Conservation (phyloP, 2,329 filamentous ascomycete genomes). For the Chrysoporthe cubensis region DNA sequence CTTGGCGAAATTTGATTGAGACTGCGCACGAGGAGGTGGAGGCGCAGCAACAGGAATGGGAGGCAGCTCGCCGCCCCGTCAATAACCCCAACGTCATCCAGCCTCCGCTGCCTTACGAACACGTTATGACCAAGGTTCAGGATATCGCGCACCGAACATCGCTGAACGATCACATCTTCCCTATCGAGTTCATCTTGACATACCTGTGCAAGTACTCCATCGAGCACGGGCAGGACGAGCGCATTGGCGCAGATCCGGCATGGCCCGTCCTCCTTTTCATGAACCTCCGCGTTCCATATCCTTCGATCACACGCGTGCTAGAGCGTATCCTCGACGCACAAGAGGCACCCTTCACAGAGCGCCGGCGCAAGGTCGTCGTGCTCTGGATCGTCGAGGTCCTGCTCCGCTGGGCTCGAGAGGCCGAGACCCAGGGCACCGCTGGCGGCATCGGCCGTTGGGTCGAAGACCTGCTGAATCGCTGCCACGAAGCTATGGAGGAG, state of each 20-base stretch:
- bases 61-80: slow-evolving; percentile 46
- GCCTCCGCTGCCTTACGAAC: slow-evolving; percentile 68
- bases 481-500: slow-evolving; percentile 22
- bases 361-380: slow-evolving; percentile 53
- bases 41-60: slow-evolving; percentile 41
- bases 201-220: slow-evolving; percentile 66
- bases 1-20: slow-evolving; percentile 83
- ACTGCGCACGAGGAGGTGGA: slow-evolving; percentile 64
- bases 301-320: slow-evolving; percentile 59
- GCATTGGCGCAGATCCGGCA: slow-evolving; percentile 58
- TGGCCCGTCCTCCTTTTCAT: slow-evolving; percentile 64
- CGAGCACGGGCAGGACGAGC: slow-evolving; percentile 60
- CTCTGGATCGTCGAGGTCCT: slow-evolving; percentile 58
- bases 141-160: slow-evolving; percentile 68
- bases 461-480: slow-evolving; percentile 24
- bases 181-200: slow-evolving; percentile 62
- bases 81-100: slow-evolving; percentile 41
- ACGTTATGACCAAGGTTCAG: slow-evolving; percentile 65
- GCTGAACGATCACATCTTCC: slow-evolving; percentile 69
- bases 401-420: slow-evolving; percentile 53
- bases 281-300: slow-evolving; percentile 58
- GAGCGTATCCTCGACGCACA: slow-evolving; percentile 63
- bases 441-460: slow-evolving; percentile 28
- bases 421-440: slow-evolving; percentile 47
- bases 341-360: slow-evolving; percentile 61